These are phyloP conservation scores for Trichophyton simii DNA, from an alignment of 2,329 filamentous ascomycete genomes.

Conservation along the genomic window DNA sequence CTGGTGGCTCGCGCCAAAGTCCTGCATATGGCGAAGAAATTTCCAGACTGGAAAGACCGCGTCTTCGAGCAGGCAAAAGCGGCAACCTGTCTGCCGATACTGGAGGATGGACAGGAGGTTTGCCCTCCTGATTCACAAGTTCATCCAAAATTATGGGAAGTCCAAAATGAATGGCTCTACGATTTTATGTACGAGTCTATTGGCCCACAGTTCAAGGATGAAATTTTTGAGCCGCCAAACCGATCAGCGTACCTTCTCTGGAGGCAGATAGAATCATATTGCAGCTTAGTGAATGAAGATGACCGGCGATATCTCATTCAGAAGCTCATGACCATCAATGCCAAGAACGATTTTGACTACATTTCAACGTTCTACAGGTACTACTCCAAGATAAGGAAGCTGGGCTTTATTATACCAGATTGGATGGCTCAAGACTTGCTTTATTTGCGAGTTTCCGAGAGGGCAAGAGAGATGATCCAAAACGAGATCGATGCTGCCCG, in stretches of 20 bases:
- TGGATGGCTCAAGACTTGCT: conserved; percentile 1
- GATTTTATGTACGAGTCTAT: conserved; percentile 2
- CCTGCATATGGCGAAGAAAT: conserved; percentile 1
- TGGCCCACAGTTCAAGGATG: not conserved
- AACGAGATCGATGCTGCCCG: not conserved
- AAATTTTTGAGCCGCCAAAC: not conserved
- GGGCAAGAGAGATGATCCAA: conserved; percentile 1
- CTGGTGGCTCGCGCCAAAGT: not conserved
- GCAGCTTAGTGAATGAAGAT: not conserved
- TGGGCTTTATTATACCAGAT: conserved; percentile 3
- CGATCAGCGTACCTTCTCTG: conserved; percentile 4
- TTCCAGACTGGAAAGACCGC: not conserved
- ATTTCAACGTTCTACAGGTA: not conserved
- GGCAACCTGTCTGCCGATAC: not conserved
- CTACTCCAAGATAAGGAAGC: not conserved
- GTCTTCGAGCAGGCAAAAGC: not conserved
- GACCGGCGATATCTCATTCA: conserved; percentile 1
- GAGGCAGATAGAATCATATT: conserved; percentile 3
- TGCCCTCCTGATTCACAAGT: not conserved
- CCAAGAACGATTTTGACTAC: conserved; percentile 1
- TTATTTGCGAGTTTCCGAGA: conserved; percentile 2
- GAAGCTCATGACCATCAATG: conserved; percentile 1
- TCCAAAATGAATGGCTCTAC: conserved; percentile 4
- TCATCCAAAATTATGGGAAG: not conserved
- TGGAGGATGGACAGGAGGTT: not conserved